Conservation (phyloP, 441 rosid species). For the Aquilaria agallochum region DNA sequence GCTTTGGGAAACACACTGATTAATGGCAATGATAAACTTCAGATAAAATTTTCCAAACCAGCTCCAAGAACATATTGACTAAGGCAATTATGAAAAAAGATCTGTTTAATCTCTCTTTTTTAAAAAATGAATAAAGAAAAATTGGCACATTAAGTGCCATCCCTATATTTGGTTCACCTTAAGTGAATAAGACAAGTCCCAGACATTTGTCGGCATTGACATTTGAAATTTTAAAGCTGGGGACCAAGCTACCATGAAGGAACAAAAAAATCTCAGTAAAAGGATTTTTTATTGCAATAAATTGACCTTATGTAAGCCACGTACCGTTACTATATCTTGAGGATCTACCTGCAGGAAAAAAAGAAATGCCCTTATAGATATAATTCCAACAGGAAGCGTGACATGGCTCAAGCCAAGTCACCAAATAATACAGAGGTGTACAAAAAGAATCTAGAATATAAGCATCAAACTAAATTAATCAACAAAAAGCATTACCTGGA, state of each 20-base stretch:
- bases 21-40: no score
- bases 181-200: no score
- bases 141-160: no score
- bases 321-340: slow-evolving; percentile 96
- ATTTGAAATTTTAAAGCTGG: no score
- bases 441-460: slow-evolving; percentile 1
- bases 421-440: not conserved
- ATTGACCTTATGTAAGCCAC: slow-evolving; percentile 15
- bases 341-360: slow-evolving; percentile 79
- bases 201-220: no score
- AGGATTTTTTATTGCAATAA: not conserved
- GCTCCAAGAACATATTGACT: no score
- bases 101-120: no score
- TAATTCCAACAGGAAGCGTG: slow-evolving; percentile 5
- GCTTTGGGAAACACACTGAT: no score
- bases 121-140: no score
- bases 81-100: no score
- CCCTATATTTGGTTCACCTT: no score
- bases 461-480: not conserved
- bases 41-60: no score
- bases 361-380: not conserved
- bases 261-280: not conserved
- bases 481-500: slow-evolving; percentile 51
- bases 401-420: not conserved
- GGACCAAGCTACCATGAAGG: not conserved